Evolutionary conservation across 805 yeast genomes (phyloP).

Genomic region (Saccharomycopsis synnaedendra): DNA sequence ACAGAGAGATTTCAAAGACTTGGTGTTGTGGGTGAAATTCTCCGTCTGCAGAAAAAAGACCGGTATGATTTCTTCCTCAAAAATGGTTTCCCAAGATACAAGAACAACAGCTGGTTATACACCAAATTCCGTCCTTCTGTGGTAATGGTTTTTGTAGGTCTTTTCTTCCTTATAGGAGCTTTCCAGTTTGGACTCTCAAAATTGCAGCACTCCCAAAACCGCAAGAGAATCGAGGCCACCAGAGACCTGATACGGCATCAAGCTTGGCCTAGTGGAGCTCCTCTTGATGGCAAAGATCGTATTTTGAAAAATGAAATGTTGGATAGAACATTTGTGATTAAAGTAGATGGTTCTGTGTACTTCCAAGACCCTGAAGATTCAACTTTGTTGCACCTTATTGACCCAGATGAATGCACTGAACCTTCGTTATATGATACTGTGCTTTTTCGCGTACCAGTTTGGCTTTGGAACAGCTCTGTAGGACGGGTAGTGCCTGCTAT

Average conservation of each 20-base stretch:
- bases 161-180: conserved; percentile 38
- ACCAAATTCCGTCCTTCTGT: conserved; percentile 60
- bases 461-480: conserved; percentile 32
- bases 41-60: conserved; percentile 48
- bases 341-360: conserved; percentile 35
- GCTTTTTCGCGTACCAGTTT: conserved; percentile 30
- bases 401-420: conserved; percentile 34
- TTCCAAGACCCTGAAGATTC: conserved; percentile 38
- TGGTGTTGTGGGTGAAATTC: conserved; percentile 62
- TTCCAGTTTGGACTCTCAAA: conserved; percentile 49
- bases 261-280: conserved; percentile 46
- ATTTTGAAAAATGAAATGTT: conserved; percentile 29
- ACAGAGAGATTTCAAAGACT: conserved; percentile 69
- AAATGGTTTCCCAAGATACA: conserved; percentile 80
- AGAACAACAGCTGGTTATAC: conserved; percentile 54
- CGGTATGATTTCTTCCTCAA: conserved; percentile 77
- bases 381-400: conserved; percentile 29
- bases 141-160: conserved; percentile 35
- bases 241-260: conserved; percentile 38
- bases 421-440: conserved; percentile 42
- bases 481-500: conserved; percentile 25
- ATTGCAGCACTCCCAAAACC: conserved; percentile 45
- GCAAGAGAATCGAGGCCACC: conserved; percentile 41
- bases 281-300: conserved; percentile 35
- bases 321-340: conserved; percentile 43